These are phyloP conservation scores for Apiotrichum brassicae DNA, from an alignment of 1,284 basidiomycete genomes.

Conservation along the genomic window DNA sequence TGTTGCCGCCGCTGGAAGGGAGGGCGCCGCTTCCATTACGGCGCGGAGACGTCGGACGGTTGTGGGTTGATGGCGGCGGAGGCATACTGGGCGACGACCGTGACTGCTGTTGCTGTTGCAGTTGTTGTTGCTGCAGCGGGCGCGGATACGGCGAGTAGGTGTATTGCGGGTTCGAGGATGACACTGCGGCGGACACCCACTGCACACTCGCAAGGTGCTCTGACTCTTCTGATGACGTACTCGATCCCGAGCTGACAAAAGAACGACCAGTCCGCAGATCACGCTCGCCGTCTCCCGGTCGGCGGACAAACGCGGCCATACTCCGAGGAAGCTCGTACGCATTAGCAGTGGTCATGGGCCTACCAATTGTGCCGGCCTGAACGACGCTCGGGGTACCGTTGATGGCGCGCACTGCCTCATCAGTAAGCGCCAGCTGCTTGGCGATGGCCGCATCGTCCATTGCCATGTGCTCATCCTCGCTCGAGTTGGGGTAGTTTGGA, in stretches of 20 bases:
- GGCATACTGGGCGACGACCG: constrained; percentile 21
- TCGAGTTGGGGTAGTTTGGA: constrained; percentile 19
- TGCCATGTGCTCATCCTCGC: constrained; percentile 20
- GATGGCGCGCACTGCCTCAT: constrained; percentile 39
- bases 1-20: background rate
- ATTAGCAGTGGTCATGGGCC: constrained; percentile 12
- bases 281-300: constrained; percentile 10
- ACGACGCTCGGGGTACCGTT: constrained; percentile 39
- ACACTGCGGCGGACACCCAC: constrained; percentile 37
- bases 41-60: constrained; percentile 19
- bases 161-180: constrained; percentile 10
- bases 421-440: constrained; percentile 32
- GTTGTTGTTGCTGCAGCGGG: background rate
- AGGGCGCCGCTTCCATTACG: constrained; percentile 5
- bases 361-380: constrained; percentile 21
- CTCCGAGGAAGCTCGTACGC: constrained; percentile 18
- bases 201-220: constrained; percentile 40
- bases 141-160: background rate
- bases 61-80: constrained; percentile 24
- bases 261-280: constrained; percentile 15
- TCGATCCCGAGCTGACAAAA: constrained; percentile 20
- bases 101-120: too few relatives aligned
- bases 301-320: constrained; percentile 17
- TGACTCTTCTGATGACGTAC: constrained; percentile 40
- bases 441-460: constrained; percentile 18